phyloP scores from a whole-genome alignment of 2,329 filamentous ascomycete species.

The Rosellinia necatrix region DNA sequence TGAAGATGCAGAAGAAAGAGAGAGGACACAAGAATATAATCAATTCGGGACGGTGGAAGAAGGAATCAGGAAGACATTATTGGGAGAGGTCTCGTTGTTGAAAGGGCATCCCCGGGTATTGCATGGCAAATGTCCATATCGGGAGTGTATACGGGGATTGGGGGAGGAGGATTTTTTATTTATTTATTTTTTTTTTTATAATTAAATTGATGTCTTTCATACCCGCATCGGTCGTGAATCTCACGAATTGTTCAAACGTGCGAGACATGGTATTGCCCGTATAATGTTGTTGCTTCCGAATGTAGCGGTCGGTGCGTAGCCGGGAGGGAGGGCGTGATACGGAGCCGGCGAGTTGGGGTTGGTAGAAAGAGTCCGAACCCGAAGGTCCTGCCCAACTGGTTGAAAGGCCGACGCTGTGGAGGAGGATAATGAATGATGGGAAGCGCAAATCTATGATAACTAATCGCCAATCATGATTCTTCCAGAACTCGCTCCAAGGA shows the following conservation, averaged over 20 bases:
- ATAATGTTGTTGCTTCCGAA: neutral
- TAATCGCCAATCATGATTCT: no score
- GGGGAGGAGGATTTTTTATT: no score
- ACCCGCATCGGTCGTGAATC: slow-evolving; percentile 55
- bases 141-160: neutral
- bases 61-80: neutral
- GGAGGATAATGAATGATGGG: neutral
- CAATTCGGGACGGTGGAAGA: neutral
- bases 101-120: no score
- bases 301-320: neutral
- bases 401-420: neutral
- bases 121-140: no score
- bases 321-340: neutral
- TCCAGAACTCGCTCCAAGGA: neutral
- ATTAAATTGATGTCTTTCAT: slow-evolving; percentile 20
- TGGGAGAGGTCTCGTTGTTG: neutral
- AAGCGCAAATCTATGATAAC: neutral
- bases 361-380: neutral
- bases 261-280: slow-evolving; percentile 28
- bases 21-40: neutral
- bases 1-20: neutral
- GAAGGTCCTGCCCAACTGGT: neutral
- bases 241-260: slow-evolving; percentile 46
- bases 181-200: no score
- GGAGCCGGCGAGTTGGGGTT: neutral